A percentile compares a stretch with the other conserved stretches of the same genome.
phyloP scores from a whole-genome alignment of 2,329 filamentous ascomycete genomes.

The Aureobasidium zeae region DNA sequence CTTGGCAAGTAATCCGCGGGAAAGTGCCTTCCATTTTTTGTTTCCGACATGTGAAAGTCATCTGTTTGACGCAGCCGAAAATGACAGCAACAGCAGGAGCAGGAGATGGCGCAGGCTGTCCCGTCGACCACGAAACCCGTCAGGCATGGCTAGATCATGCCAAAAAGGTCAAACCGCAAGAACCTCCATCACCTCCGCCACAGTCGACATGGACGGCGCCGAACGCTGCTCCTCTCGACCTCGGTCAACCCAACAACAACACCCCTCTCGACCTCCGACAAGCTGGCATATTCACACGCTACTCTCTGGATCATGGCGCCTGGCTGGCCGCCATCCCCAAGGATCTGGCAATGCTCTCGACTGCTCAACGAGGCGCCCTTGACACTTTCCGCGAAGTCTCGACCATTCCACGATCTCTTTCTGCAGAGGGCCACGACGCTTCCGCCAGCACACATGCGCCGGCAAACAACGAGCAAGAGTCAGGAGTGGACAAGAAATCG shows the following conservation, averaged over 20 bases:
- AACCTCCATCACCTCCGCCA: constrained; percentile 26
- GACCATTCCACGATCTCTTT: constrained; percentile 52
- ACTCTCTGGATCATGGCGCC: constrained; percentile 28
- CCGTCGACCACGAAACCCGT: constrained; percentile 82
- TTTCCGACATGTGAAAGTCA: constrained; percentile 8
- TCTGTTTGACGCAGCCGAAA: too few relatives aligned
- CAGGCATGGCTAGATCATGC: constrained; percentile 69
- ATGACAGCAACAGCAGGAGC: constrained; percentile 5
- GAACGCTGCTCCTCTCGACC: constrained; percentile 27
- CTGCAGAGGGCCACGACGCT: constrained; percentile 31
- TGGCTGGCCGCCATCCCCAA: constrained; percentile 22
- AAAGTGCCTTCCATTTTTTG: neutral
- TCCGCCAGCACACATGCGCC: constrained; percentile 29
- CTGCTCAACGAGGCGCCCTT: constrained; percentile 38
- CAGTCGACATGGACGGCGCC: constrained; percentile 21
- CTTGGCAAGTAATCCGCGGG: too few relatives aligned
- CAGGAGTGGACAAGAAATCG: constrained; percentile 55
- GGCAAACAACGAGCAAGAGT: constrained; percentile 72
- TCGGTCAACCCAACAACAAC: constrained; percentile 25
- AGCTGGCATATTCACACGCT: constrained; percentile 21
- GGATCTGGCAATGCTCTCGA: constrained; percentile 22
- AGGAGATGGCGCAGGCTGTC: constrained; percentile 45
- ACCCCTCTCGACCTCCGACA: constrained; percentile 21
- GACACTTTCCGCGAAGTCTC: constrained; percentile 64
- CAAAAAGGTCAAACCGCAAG: constrained; percentile 21